These are phyloP conservation scores for Diutina ranongensis DNA, from an alignment of 1,139 yeast species.

Conservation along the genomic window DNA sequence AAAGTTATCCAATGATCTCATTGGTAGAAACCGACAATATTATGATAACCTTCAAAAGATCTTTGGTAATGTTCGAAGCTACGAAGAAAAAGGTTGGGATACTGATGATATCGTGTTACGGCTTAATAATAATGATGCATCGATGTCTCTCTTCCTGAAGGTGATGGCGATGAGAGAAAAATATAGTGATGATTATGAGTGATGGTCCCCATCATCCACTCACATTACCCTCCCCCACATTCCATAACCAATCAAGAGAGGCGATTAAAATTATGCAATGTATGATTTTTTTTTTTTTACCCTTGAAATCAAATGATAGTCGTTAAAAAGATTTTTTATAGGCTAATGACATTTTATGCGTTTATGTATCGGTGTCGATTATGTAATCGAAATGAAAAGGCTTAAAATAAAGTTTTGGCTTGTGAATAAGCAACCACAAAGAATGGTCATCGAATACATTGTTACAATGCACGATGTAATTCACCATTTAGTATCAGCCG, in stretches of 20 bases:
- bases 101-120: constrained; percentile 29
- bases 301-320: too few species aligned
- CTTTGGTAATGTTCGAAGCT: constrained; percentile 18
- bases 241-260: too few species aligned
- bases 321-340: background rate
- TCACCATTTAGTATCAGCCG: too few species aligned
- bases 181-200: constrained; percentile 5
- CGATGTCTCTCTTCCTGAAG: background rate
- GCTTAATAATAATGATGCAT: constrained; percentile 10
- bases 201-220: background rate
- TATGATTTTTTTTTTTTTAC: background rate
- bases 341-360: too few species aligned
- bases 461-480: background rate
- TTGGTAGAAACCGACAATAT: constrained; percentile 14
- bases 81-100: constrained; percentile 30
- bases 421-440: too few species aligned
- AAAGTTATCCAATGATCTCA: constrained; percentile 19
- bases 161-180: constrained; percentile 6
- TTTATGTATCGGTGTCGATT: too few species aligned
- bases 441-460: background rate
- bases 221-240: too few species aligned
- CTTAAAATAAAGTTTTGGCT: too few species aligned
- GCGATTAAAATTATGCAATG: background rate
- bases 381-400: too few species aligned
- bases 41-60: constrained; percentile 16